These are phyloP conservation scores for Saccharomycopsis fibuligera DNA, from an alignment of 805 yeast genomes.

Conservation along the genomic window DNA sequence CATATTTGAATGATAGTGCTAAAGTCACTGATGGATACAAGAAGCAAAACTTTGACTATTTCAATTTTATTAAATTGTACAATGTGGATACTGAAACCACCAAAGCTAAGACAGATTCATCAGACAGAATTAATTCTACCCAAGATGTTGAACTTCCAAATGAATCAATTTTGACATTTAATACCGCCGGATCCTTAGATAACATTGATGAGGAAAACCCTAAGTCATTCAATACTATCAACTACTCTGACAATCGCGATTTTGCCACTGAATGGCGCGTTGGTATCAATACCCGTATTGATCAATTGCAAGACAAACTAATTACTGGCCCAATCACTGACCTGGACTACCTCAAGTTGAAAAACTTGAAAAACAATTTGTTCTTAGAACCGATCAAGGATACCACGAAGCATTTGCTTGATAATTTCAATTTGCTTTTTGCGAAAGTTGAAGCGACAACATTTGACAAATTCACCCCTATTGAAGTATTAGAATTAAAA, in stretches of 20 bases:
- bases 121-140: too few species aligned
- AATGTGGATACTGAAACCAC: not conserved
- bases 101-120: not conserved
- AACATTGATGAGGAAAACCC: not conserved
- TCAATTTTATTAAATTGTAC: conserved; percentile 10
- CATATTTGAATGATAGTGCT: not conserved
- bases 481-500: conserved; percentile 6
- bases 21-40: conserved; percentile 5
- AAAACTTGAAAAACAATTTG: not conserved
- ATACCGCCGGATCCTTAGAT: conserved; percentile 5
- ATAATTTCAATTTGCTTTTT: not conserved
- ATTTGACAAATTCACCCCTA: conserved; percentile 1
- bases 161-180: conserved; percentile 7
- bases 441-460: not conserved
- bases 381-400: not conserved
- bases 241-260: conserved; percentile 19
- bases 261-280: conserved; percentile 12
- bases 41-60: conserved; percentile 4
- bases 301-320: not conserved
- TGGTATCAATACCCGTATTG: not conserved
- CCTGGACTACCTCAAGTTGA: conserved; percentile 6
- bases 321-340: conserved; percentile 7
- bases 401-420: not conserved
- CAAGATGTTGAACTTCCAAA: too few species aligned
- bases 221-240: not conserved